These are phyloP conservation scores for Quercus bicolor DNA, from an alignment of 306 rosid genomes.

Conservation along the genomic window DNA sequence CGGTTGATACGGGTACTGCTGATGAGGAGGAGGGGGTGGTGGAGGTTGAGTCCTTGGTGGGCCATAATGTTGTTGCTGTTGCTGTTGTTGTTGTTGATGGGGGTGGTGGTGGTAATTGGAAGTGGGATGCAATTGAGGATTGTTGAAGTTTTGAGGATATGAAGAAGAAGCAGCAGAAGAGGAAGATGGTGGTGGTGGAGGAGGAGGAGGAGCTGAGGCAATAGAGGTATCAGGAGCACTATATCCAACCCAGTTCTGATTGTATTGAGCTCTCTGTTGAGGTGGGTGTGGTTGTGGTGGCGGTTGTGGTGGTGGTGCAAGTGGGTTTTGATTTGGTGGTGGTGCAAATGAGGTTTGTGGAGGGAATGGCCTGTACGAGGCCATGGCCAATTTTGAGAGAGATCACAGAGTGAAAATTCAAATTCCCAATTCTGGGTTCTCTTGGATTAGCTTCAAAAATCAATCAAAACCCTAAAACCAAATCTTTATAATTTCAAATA, in stretches of 20 bases:
- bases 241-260: constrained; percentile 58
- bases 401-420: not conserved
- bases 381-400: constrained; percentile 47
- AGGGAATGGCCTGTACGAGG: constrained; percentile 90
- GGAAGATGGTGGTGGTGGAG: not conserved
- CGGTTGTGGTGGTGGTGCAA: constrained; percentile 33
- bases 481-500: too few relatives aligned
- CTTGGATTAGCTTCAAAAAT: not conserved
- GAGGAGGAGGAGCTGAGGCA: constrained; percentile 1
- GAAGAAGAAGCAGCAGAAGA: constrained; percentile 48
- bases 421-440: constrained; percentile 9
- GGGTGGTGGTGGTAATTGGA: constrained; percentile 41
- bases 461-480: not conserved
- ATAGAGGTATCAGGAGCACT: constrained; percentile 22
- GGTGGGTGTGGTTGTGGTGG: constrained; percentile 27
- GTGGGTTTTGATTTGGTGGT: constrained; percentile 60
- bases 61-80: constrained; percentile 30
- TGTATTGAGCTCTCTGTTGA: constrained; percentile 53
- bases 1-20: constrained; percentile 54
- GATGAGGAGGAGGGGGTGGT: constrained; percentile 57
- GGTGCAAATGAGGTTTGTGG: constrained; percentile 64
- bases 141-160: constrained; percentile 45
- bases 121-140: constrained; percentile 42
- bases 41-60: constrained; percentile 53
- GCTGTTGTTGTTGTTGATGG: constrained; percentile 8